These are phyloP conservation scores for Exophiala spinifera DNA, from an alignment of 2,329 filamentous ascomycete genomes.

Conservation along the genomic window DNA sequence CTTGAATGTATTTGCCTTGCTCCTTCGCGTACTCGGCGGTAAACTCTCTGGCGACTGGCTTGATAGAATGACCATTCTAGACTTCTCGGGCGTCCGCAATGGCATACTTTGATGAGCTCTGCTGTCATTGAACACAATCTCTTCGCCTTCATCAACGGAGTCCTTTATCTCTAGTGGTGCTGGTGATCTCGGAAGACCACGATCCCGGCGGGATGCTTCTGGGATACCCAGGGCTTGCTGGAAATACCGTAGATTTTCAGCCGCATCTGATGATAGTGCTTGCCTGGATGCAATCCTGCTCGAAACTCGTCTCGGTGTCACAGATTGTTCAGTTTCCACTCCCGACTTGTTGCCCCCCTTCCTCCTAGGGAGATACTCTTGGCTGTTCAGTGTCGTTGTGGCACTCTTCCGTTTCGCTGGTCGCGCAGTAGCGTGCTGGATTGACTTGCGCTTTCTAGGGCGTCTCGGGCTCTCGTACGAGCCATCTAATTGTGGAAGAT, in stretches of 20 bases:
- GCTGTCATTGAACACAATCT: neutral
- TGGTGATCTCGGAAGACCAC: neutral
- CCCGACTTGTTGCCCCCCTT: neutral
- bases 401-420: slow-evolving; percentile 6
- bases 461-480: slow-evolving; percentile 19
- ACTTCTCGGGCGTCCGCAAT: slow-evolving; percentile 15
- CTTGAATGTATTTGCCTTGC: neutral
- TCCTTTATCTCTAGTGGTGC: slow-evolving; percentile 20
- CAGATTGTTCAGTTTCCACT: neutral
- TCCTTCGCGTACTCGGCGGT: slow-evolving; percentile 13
- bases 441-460: slow-evolving; percentile 13
- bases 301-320: slow-evolving; percentile 12
- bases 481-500: slow-evolving; percentile 18
- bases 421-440: neutral
- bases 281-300: slow-evolving; percentile 17
- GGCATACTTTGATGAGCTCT: neutral
- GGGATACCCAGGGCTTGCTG: slow-evolving; percentile 8
- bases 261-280: slow-evolving; percentile 19
- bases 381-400: slow-evolving; percentile 8
- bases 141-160: slow-evolving; percentile 14
- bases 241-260: slow-evolving; percentile 19
- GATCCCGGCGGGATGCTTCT: neutral
- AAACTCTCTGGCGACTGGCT: slow-evolving; percentile 28
- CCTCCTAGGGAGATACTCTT: slow-evolving; percentile 19
- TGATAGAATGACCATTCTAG: slow-evolving; percentile 17